A percentile compares a stretch with the other conserved stretches of the same genome.
These are phyloP conservation scores for Saccharomyces hybrid DNA, from an alignment of 1,139 yeast species.

Conservation along the genomic window DNA sequence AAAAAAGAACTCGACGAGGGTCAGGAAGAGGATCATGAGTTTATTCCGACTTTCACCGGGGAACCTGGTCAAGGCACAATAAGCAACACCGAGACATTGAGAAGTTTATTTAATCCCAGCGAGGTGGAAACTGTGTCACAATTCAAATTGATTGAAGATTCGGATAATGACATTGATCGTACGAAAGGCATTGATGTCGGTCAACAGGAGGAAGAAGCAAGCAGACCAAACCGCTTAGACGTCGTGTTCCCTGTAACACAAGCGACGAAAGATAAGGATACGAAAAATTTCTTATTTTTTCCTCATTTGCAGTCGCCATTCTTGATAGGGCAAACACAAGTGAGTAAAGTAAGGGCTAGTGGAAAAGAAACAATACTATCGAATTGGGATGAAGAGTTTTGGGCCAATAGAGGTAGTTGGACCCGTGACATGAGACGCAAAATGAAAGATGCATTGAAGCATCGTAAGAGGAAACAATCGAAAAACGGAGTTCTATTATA, in stretches of 20 bases:
- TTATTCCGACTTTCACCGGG: slow-evolving; percentile 42
- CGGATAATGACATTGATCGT: slow-evolving; percentile 36
- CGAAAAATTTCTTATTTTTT: slow-evolving; percentile 52
- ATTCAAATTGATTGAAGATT: slow-evolving; percentile 32
- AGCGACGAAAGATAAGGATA: slow-evolving; percentile 5
- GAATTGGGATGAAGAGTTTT: slow-evolving; percentile 70
- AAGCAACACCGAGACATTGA: slow-evolving; percentile 50
- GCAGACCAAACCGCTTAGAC: slow-evolving; percentile 9
- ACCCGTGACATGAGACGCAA: slow-evolving; percentile 68
- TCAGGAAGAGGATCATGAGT: slow-evolving; percentile 38
- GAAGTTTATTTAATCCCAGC: slow-evolving; percentile 53
- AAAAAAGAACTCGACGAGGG: slow-evolving; percentile 17
- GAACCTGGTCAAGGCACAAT: slow-evolving; percentile 25
- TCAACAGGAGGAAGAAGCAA: slow-evolving; percentile 7
- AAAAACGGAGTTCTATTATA: slow-evolving; percentile 14
- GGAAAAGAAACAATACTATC: slow-evolving; percentile 38
- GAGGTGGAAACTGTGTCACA: background rate
- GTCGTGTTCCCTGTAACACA: slow-evolving; percentile 1
- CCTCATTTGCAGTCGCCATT: slow-evolving; percentile 80
- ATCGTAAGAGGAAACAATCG: slow-evolving; percentile 42
- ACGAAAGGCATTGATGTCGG: slow-evolving; percentile 13
- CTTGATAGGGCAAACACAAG: slow-evolving; percentile 72
- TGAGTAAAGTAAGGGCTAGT: slow-evolving; percentile 45
- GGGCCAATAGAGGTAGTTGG: slow-evolving; percentile 75
- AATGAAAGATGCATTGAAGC: slow-evolving; percentile 64